These are phyloP conservation scores for Neurospora cerealis DNA, from an alignment of 495 filamentous ascomycete genomes.

Conservation along the genomic window DNA sequence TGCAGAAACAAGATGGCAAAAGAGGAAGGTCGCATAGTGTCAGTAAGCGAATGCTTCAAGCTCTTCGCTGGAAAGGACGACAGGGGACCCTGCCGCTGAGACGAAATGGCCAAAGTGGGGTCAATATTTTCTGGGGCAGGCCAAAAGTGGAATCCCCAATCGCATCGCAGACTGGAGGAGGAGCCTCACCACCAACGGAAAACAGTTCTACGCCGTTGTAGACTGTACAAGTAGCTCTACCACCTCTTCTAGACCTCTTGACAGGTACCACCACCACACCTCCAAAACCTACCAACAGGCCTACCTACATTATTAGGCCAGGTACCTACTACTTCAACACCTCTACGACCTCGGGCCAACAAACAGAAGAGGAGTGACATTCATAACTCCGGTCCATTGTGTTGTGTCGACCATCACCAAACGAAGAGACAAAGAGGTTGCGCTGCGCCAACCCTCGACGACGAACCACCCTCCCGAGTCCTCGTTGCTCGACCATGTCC, in stretches of 20 bases:
- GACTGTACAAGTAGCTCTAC: background rate
- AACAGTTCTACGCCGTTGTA: background rate
- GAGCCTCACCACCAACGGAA: background rate
- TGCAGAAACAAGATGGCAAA: background rate
- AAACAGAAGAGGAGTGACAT: background rate
- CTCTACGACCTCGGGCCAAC: background rate
- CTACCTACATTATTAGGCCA: background rate
- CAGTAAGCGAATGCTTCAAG: background rate
- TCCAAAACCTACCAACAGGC: background rate
- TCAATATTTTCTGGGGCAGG: background rate
- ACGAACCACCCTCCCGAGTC: background rate
- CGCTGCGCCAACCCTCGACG: background rate
- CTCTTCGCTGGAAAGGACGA: background rate
- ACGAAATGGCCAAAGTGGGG: background rate
- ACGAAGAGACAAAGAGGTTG: background rate
- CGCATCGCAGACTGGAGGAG: background rate
- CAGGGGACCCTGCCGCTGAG: background rate
- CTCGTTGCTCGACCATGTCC: slow-evolving; percentile 18
- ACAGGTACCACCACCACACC: background rate
- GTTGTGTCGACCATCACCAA: background rate
- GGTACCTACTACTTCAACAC: background rate
- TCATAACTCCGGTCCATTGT: background rate
- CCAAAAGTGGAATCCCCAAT: background rate
- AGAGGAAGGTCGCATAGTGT: background rate
- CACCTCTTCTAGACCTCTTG: background rate